Evolutionary conservation across 306 rosid species (phyloP), one percentile per base, ranked within the genome.

Genomic region (Casuarina equisetifolia): DNA sequence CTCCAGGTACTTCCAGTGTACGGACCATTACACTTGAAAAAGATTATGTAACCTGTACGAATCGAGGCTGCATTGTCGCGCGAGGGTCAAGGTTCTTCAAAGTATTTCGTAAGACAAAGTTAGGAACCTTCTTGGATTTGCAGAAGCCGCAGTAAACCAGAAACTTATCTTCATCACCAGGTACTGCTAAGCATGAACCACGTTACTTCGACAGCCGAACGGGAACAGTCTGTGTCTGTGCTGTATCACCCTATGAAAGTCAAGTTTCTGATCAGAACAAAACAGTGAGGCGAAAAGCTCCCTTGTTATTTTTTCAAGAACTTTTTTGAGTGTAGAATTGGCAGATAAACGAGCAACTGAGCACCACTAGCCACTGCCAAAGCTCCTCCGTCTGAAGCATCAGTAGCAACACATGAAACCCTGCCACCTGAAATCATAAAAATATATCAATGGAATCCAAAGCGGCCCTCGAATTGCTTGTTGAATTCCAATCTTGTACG

Each of bases 401-500:
- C 97, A 2, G 90, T 89, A 50, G 92, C 90, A 79, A 89, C 85
- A 80, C 93, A 89, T 9, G 92, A 78, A 45, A 82, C 87, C 73
- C 72, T 67, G 83, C 84, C 87, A 80, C 83, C 97, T 93, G 73
- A 55, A 8, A 49, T 76, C 70, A 76, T 20, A 62, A 64, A 16
- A 19, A 54, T 39, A 36, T 32, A 25, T 40, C 13, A 44, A 36
- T 13, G 6, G 51, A 11, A 15, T 13, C 67, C 42, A 45, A 6
- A 74, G 16, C 20, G 32, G 38, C 9, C 36, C 25, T 58, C 9
- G 25, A 25, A 25, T 58, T 58, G 25, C 6, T 20, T 58, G 25
- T 6, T 15, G 9, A 25, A 58, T 58, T 25, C 39, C 15, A 25
- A 9, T 20, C 10, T 12, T 57, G 2, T 57, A 20, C 5, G n/a